phyloP scores from a whole-genome alignment of 2,329 filamentous ascomycete genomes.

The Colletotrichum filicis region DNA sequence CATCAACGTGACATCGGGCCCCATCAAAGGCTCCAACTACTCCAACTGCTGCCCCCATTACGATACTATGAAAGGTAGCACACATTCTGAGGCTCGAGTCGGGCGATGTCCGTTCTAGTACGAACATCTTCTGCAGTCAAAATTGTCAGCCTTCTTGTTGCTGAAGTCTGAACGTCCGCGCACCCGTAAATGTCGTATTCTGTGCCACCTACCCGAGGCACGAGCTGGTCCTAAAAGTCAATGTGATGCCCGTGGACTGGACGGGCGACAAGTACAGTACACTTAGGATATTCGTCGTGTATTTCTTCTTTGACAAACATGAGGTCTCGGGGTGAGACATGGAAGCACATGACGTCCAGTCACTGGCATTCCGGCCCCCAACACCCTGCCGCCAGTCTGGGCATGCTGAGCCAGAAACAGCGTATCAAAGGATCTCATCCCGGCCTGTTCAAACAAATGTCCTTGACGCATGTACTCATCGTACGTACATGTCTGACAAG shows the following conservation, averaged over 20 bases:
- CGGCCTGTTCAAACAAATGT: background rate
- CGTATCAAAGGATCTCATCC: background rate
- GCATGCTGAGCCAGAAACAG: conserved; percentile 1
- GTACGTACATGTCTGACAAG: conserved; percentile 15
- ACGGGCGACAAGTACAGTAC: background rate
- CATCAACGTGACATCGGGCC: conserved; percentile 19
- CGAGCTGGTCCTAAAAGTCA: background rate
- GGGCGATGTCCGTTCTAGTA: conserved; percentile 14
- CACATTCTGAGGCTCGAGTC: conserved; percentile 22
- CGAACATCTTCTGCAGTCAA: background rate
- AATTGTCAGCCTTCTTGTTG: conserved; percentile 5
- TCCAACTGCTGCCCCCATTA: conserved; percentile 1
- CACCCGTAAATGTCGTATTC: conserved; percentile 6
- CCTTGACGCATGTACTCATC: conserved; percentile 4
- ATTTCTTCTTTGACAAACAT: conserved; percentile 25
- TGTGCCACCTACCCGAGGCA: background rate
- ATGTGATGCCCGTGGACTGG: background rate
- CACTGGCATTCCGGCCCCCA: background rate
- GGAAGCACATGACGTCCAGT: conserved; percentile 20
- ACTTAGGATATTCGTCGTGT: background rate
- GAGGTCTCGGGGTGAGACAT: conserved; percentile 26
- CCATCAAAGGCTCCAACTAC: background rate
- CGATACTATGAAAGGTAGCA: conserved; percentile 14
- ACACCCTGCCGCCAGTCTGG: conserved; percentile 6
- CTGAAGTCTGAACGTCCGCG: conserved; percentile 8